phyloP scores from a whole-genome alignment of 176 grass and related monocot genomes.

The Pharus latifolius region DNA sequence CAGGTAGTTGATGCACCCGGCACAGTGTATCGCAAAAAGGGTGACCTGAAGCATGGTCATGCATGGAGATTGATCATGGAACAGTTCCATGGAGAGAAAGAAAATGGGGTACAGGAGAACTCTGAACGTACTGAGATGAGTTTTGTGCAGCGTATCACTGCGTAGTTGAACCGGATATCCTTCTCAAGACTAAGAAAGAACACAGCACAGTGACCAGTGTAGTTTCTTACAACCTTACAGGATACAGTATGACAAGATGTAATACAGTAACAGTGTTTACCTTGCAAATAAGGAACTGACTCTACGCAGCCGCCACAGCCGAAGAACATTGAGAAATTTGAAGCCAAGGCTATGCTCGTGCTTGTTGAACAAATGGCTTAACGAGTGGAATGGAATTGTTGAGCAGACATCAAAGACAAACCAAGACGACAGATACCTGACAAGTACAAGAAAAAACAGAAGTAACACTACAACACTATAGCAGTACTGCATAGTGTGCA shows the following conservation, averaged over 20 bases:
- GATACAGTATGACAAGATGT: too few relatives aligned
- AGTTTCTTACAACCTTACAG: not conserved
- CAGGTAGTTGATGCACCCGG: conserved; percentile 94
- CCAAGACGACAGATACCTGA: conserved; percentile 68
- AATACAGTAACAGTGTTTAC: not conserved
- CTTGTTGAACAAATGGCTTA: conserved; percentile 33
- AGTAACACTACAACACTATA: not conserved
- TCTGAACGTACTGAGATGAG: conserved; percentile 39
- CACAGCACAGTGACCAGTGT: not conserved
- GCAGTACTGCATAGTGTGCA: not conserved
- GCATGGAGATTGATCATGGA: not conserved
- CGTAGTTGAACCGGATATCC: conserved; percentile 71
- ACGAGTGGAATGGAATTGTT: conserved; percentile 47
- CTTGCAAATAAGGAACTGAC: conserved; percentile 64
- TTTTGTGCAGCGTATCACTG: conserved; percentile 61
- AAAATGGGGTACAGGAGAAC: too few relatives aligned
- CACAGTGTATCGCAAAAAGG: conserved; percentile 69
- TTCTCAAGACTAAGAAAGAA: conserved; percentile 52
- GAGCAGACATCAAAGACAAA: conserved; percentile 64
- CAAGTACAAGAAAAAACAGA: not conserved
- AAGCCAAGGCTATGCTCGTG: conserved; percentile 36
- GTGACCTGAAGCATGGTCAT: conserved; percentile 42
- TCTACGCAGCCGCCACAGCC: conserved; percentile 49
- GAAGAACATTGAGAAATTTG: conserved; percentile 46
- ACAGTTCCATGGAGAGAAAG: not conserved